Percentiles rank a stretch among this genome's conserved stretches.
phyloP scores from a whole-genome alignment of 208 protist species.

The Acanthamoeba pearcei region DNA sequence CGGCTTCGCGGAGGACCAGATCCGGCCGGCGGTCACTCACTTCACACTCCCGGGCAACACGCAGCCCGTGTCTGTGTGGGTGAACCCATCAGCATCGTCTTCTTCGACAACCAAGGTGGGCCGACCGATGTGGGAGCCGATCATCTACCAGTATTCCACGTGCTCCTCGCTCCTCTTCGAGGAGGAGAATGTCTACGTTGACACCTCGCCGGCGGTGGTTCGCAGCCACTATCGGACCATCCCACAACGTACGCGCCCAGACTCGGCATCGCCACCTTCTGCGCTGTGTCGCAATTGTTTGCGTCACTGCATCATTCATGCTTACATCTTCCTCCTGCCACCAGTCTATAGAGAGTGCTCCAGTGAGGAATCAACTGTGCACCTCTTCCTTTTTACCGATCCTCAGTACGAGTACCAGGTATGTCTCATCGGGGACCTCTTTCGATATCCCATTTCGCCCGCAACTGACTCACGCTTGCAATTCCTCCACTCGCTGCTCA shows the following conservation, averaged over 20 bases:
- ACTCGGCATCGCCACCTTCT: background rate
- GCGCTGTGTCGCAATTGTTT: background rate
- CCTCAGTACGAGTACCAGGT: background rate
- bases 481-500: background rate
- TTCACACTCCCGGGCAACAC: background rate
- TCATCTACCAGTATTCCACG: constrained; percentile 22
- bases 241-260: background rate
- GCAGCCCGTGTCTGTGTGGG: background rate
- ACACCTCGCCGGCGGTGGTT: background rate
- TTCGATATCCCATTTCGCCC: background rate
- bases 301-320: background rate
- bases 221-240: constrained; percentile 52
- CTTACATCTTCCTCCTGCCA: background rate
- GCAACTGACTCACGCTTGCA: background rate
- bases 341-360: background rate
- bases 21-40: background rate
- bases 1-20: background rate
- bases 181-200: constrained; percentile 33
- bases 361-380: background rate
- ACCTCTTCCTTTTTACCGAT: constrained; percentile 38
- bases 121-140: background rate
- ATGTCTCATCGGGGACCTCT: background rate
- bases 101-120: background rate
- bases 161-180: background rate
- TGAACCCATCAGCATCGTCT: background rate